Base-by-base conservation (phyloP, 1,284 basidiomycete species). In the Leccinum pseudoinsigne region DNA sequence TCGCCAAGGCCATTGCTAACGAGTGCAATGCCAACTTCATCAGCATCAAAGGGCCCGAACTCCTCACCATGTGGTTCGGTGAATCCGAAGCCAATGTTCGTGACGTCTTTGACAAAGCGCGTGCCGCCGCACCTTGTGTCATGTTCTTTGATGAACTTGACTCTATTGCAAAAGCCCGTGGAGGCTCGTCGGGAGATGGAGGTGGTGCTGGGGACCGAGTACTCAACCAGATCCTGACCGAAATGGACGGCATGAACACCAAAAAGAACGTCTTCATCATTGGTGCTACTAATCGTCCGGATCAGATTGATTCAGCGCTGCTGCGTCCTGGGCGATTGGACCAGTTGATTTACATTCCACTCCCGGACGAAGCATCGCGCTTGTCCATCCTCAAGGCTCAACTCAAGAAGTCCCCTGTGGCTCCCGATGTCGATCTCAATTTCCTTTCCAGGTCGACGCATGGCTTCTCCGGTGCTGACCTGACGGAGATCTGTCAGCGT, bases 121-220 rank as follows among this genome's bases (percentile, higher is more conserved):
- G 97, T 71, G 97, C 97, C 23, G 97, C 97, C 5, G 96, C 97
- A 8, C 97, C 97, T 53, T 98, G 97, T 78, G 95, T 99, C 68
- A 98, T 99, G 95, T 99, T 99, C 92, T 99, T 99, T 79, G 97
- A 99, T 74, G 97, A 99, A 80, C 84, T 99, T 74, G 97, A 99
- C 77, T 97, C 97, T 11, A 98, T 99, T 71, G 97, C 97, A 61
- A 98, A 98, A 82, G 87, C 95, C 58, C 94, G 97, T 80, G 97
- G 97, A 65, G 82, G 83, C 18, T 83, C 86, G 2, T 81, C 85
- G 14, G 95, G 94, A 59, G 97, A 98, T 76, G 96, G 82, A 62
- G 96, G 96, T 68, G 97, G 97, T 66, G 96, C 97, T 8, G 90
- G 95, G 57, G 97, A 99, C 77, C 95, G 97, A 82, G 96, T 98